Evolutionary conservation across 2,329 filamentous ascomycete genomes (phyloP).

Genomic region (Calcarisporium arbuscula): DNA sequence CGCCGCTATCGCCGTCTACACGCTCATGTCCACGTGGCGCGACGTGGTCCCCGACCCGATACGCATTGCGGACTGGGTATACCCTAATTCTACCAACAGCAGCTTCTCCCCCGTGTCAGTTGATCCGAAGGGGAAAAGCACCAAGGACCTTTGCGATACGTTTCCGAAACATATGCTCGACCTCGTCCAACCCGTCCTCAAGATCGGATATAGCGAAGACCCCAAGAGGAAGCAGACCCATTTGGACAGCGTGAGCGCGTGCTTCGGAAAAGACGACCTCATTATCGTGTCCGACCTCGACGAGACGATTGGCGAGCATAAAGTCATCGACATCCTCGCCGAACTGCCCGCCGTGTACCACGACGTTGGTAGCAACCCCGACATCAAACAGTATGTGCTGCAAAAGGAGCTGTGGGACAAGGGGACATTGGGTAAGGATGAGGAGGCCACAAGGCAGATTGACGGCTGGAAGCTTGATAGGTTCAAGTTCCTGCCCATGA

Average conservation of each 20-base stretch:
- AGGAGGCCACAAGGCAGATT: conserved; percentile 22
- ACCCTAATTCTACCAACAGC: conserved; percentile 22
- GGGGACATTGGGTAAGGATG: conserved; percentile 24
- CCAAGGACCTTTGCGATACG: conserved; percentile 21
- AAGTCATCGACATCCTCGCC: conserved; percentile 38
- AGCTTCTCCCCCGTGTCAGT: conserved; percentile 22
- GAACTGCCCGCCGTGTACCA: conserved; percentile 36
- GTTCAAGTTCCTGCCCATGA: conserved; percentile 52
- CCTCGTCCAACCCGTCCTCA: conserved; percentile 25
- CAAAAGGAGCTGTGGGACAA: conserved; percentile 29
- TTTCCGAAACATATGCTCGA: conserved; percentile 25
- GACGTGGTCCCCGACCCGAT: background rate
- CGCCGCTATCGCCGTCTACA: too few relatives aligned
- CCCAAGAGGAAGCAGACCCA: conserved; percentile 31
- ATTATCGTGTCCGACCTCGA: conserved; percentile 47
- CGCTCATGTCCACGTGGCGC: too few relatives aligned
- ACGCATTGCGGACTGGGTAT: too few relatives aligned
- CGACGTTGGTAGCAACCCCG: conserved; percentile 22
- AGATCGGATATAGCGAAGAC: conserved; percentile 24
- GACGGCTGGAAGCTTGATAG: conserved; percentile 48
- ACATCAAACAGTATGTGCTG: conserved; percentile 33
- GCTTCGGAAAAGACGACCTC: conserved; percentile 33
- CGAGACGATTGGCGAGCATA: conserved; percentile 35
- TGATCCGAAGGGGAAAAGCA: conserved; percentile 17
- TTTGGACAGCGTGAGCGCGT: conserved; percentile 46